Evolutionary conservation across 2,329 filamentous ascomycete species (phyloP), one percentile per base, ranked within the genome.

Genomic region (Epichloe amarillans): DNA sequence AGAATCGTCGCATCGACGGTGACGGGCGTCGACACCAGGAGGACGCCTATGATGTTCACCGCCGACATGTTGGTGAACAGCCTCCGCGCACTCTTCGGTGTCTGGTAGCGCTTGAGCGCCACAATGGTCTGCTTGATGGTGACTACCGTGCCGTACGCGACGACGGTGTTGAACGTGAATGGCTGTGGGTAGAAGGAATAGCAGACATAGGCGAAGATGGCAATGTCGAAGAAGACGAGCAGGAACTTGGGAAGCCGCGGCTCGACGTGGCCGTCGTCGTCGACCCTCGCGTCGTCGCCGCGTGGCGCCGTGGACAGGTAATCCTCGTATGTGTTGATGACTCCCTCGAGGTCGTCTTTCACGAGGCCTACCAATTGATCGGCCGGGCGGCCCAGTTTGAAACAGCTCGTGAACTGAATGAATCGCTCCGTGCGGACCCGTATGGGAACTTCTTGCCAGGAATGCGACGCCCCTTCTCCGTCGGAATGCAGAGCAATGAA

Each of bases 1-100:
- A 55, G 50, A 21, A 57, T 52, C 11, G 52, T 15, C 19, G 49
- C 40, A 17, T 58, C 51, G n/a, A 56, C 45, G 1, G 56, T 56
- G 15, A 56, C 56, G 6, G 55, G 56, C 15, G 52, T 55, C 23
- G 55, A 57, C 0, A 58, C 56, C 17, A 58, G 46, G 17, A 58
- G 45, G 38, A 58, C 49, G 35, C 55, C 56, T 1, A 55, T 41
- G n/a, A 58, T 55, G 40, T 58, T 58, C 39, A 56, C 53, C 17
- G 53, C 55, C 11, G 55, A 48, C 55, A 58, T 58, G 52, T 58
- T 56, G 36, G 55, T 58, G 23, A 58, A 58, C 11, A 58, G 42
- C 8, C 56, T 49, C 2, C 53, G 44, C 8, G 56, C 56, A 46
- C 52, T 52, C 46, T 56, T 56, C 15, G 51, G 41, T 11, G 55